Base-by-base conservation (phyloP, 1,284 basidiomycete genomes). In the Leccinum solheimii region DNA sequence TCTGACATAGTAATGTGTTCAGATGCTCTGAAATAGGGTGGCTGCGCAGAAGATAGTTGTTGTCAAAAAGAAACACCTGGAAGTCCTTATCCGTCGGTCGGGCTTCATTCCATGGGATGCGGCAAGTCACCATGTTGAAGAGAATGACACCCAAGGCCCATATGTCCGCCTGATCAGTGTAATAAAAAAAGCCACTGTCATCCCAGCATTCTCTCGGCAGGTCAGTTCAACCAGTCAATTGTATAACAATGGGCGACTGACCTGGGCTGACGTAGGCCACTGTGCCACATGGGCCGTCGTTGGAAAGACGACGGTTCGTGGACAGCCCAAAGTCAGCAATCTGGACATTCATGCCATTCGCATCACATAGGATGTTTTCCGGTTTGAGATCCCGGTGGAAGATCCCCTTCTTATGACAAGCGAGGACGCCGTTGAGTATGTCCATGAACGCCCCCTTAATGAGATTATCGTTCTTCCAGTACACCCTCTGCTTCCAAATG, bases 331-430 rank as follows among this genome's bases (percentile, higher is more conserved):
- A 96, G 76, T 96, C 94, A 43, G 90, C 86, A 38, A 95, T 79
- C 53, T 83, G 80, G 38, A 95, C 82, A 59, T 80, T 75, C 45
- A 76, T 76, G 16, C 91, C 91, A 54, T 78, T 75, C 11, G 72
- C 60, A 16, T 72, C 83, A 72, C 88, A 92, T 49, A 97, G 80
- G 57, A 96, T 89, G 75, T 95, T 96, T 71, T 94, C 93, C 2
- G 93, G 94, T 72, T 95, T 95, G 70, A 96, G 81, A 70, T 95
- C 93, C 30, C 94, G 88, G 76, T 95, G 94, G 72, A 83, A 94
- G 67, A 96, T 86, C 58, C 87, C 86, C 38, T 83, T 78, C 26
- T 77, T 75, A 72, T 93, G 88, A 72, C 82, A 86, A 69, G 88
- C 84, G 52, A 88, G 80, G 55, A 95, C 86, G 1, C 91, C 91